These are phyloP conservation scores for Rhododendron vialii DNA, from an alignment of 148 eudicot genomes.

Conservation along the genomic window DNA sequence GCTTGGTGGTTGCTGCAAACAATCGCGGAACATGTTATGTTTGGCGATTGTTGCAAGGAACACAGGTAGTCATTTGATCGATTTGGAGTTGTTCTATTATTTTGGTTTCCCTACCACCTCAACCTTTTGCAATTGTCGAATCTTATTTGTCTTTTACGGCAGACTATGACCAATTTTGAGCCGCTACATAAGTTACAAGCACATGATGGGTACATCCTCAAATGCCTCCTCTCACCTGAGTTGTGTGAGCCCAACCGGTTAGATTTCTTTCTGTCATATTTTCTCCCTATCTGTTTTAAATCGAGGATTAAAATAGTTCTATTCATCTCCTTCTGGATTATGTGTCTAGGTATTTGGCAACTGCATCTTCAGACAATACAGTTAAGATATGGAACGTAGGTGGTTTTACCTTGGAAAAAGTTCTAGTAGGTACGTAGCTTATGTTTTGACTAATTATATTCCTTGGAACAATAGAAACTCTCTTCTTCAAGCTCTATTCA, in stretches of 20 bases:
- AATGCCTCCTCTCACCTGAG: constrained; percentile 95
- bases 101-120: background rate
- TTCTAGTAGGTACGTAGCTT: constrained; percentile 29
- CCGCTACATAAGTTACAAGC: constrained; percentile 97
- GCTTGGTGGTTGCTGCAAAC: constrained; percentile 97
- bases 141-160: constrained; percentile 20
- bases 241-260: constrained; percentile 75
- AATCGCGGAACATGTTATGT: constrained; percentile 90
- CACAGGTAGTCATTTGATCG: constrained; percentile 47
- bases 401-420: constrained; percentile 79
- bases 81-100: background rate
- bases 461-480: background rate
- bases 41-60: constrained; percentile 89
- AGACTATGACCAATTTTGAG: constrained; percentile 97
- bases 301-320: background rate
- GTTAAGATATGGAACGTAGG: constrained; percentile 96
- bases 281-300: background rate
- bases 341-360: constrained; percentile 74
- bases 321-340: background rate
- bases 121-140: background rate
- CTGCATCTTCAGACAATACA: constrained; percentile 91
- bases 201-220: constrained; percentile 91
- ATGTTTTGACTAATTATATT: background rate
- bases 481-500: background rate
- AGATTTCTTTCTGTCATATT: background rate